phyloP scores from a whole-genome alignment of 805 yeast species.

The Kuraishia borneana region DNA sequence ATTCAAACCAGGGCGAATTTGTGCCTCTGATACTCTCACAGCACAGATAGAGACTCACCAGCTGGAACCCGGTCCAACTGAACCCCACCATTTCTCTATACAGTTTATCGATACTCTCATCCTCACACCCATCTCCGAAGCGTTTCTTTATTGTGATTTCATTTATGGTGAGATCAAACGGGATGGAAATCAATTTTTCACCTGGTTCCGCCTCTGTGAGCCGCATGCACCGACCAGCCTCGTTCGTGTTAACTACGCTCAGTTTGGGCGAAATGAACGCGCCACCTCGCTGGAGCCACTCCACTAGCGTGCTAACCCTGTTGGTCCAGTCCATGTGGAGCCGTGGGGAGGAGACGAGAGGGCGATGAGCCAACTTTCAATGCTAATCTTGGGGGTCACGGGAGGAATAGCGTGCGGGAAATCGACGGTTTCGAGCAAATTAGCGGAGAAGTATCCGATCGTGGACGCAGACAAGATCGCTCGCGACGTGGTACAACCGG shows the following conservation, averaged over 20 bases:
- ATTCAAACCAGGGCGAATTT: constrained; percentile 56
- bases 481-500: constrained; percentile 75
- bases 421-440: constrained; percentile 66
- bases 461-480: constrained; percentile 93
- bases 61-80: constrained; percentile 57
- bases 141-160: too few species aligned
- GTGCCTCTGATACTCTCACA: constrained; percentile 28
- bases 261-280: background rate
- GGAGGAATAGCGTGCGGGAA: constrained; percentile 99
- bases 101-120: too few species aligned
- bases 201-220: background rate
- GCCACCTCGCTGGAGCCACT: constrained; percentile 19
- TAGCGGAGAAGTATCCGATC: constrained; percentile 41
- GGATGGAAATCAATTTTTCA: background rate
- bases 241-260: background rate
- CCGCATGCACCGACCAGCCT: background rate
- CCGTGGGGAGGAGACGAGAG: background rate
- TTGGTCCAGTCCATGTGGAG: background rate
- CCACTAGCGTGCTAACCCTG: constrained; percentile 10
- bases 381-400: constrained; percentile 91
- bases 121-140: too few species aligned
- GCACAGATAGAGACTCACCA: constrained; percentile 37
- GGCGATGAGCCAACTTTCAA: constrained; percentile 13
- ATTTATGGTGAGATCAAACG: background rate
- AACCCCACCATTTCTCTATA: too few species aligned